A percentile compares a stretch with the other conserved stretches of the same genome.
Conservation (phyloP, 441 rosid genomes). For the Erysimum cheiri region DNA sequence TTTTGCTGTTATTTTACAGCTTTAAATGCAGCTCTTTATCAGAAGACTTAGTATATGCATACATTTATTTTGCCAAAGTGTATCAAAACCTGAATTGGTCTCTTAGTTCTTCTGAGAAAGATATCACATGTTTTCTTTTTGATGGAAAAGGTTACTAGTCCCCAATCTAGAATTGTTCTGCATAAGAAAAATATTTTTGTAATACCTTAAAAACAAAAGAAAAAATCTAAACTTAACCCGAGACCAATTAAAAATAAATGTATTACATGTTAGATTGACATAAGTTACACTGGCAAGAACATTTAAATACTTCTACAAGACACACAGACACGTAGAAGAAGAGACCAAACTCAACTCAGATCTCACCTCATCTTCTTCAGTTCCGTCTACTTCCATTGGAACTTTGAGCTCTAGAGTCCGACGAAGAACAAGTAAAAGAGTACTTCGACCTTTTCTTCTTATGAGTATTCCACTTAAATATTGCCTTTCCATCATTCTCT, state of each 20-base stretch:
- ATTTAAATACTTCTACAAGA: slow-evolving; percentile 29
- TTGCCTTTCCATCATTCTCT: slow-evolving; percentile 50
- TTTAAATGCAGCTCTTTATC: not conserved
- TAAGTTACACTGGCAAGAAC: slow-evolving; percentile 28
- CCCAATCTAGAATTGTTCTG: slow-evolving; percentile 27
- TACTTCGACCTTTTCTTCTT: slow-evolving; percentile 91
- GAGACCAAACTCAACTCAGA: slow-evolving; percentile 34
- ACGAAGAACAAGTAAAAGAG: slow-evolving; percentile 67
- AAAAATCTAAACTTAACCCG: slow-evolving; percentile 9
- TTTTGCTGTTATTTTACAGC: not conserved
- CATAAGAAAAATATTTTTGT: not conserved
- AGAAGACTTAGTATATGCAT: not conserved
- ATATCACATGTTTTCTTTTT: not conserved
- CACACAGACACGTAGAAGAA: slow-evolving; percentile 29
- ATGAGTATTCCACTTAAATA: slow-evolving; percentile 80
- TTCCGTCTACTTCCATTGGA: slow-evolving; percentile 62
- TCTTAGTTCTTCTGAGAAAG: not conserved
- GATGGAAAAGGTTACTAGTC: not conserved
- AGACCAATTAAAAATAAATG: slow-evolving; percentile 21
- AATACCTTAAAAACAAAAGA: not conserved
- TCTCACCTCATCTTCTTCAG: slow-evolving; percentile 30
- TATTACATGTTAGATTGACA: slow-evolving; percentile 28
- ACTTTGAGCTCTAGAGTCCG: slow-evolving; percentile 80
- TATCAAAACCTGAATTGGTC: not conserved
- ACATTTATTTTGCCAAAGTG: not conserved